Conservation (phyloP, 208 protist genomes). For the Crithidia sp. region DNA sequence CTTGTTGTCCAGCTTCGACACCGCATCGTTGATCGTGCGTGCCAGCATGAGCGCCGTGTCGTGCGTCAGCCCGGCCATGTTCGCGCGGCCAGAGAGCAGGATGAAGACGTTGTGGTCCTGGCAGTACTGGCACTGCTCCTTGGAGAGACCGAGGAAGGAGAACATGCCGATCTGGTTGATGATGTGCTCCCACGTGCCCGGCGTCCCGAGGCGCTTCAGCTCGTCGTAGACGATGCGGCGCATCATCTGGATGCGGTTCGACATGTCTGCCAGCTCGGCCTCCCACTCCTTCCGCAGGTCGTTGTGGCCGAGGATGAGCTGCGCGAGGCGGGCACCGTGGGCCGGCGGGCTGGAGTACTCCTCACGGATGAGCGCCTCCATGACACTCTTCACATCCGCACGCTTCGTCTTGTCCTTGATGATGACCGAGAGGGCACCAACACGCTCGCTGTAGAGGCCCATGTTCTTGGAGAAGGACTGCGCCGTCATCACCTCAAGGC, state of each 20-base stretch:
- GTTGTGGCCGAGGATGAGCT: slow-evolving; percentile 86
- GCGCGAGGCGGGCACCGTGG: slow-evolving; percentile 95
- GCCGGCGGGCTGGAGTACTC: slow-evolving; percentile 96
- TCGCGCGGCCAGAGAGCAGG: slow-evolving; percentile 71
- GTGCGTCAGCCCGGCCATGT: slow-evolving; percentile 83
- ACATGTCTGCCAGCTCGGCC: slow-evolving; percentile 90
- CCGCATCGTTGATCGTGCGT: slow-evolving; percentile 66
- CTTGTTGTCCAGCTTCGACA: slow-evolving; percentile 41
- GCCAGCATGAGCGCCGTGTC: slow-evolving; percentile 66
- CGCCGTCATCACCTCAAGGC: slow-evolving; percentile 84
- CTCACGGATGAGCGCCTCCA: slow-evolving; percentile 89
- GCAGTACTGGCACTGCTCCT: slow-evolving; percentile 80
- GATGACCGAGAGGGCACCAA: slow-evolving; percentile 89
- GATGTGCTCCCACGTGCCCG: slow-evolving; percentile 95
- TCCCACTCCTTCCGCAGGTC: slow-evolving; percentile 91
- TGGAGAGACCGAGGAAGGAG: slow-evolving; percentile 95
- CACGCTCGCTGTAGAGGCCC: slow-evolving; percentile 96
- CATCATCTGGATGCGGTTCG: slow-evolving; percentile 85
- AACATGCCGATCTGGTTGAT: slow-evolving; percentile 98
- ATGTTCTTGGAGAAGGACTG: slow-evolving; percentile 99
- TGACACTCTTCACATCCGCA: slow-evolving; percentile 74
- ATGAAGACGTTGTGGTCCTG: slow-evolving; percentile 80
- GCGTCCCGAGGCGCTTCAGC: slow-evolving; percentile 75
- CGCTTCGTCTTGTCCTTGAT: slow-evolving; percentile 49
- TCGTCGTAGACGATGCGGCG: slow-evolving; percentile 74